Base-by-base conservation (phyloP, 768 basidiomycete genomes). In the Lactarius quietus region DNA sequence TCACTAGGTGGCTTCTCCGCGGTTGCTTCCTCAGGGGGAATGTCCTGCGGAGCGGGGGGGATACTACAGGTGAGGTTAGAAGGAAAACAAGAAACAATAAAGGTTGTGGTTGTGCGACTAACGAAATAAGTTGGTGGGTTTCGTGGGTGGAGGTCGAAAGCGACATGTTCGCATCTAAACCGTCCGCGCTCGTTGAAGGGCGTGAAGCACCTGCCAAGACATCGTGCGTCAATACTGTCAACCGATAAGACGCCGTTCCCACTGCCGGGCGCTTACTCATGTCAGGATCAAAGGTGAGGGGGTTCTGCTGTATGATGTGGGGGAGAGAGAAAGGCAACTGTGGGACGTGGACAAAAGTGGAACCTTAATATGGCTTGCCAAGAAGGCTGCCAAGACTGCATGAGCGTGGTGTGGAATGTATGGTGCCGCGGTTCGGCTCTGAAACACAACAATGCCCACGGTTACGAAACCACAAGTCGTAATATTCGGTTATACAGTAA, bases 121-220 rank as follows among this genome's bases (percentile, higher is more conserved):
- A 66, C 67, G 38, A 26, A 18, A 60, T 7, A 28, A 41, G 63
- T 36, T 38, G 35, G 6, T 65, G 63, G 17, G 36, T 33, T n/a
- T 66, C 55, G 31, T 35, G 18, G 15, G 36, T 20, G 6, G 67
- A 51, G 7, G 58, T 15, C 0, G 63, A 35, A 9, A 29, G 55
- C 15, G 62, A 58, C 12, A 31, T 14, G 9, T 55, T 53, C 5
- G 38, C 29, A 1, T 18, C 35, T 1, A 57, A n/a, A 2, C 52
- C 61, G n/a, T 57, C 52, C 17, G 23, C 48, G 33, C 63, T 64
- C 8, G 63, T 53, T 4, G 35, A 20, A 31, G 62, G 59, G n/a
- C n/a, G n/a, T n/a, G n/a, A n/a, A n/a, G n/a, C n/a, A 39, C 48
- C 58, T 66, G 64, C 64, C 59, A 65, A 65, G 18, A 17, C 12